Evolutionary conservation across 2,329 filamentous ascomycete species (phyloP).

Genomic region (Madurella fahalii): DNA sequence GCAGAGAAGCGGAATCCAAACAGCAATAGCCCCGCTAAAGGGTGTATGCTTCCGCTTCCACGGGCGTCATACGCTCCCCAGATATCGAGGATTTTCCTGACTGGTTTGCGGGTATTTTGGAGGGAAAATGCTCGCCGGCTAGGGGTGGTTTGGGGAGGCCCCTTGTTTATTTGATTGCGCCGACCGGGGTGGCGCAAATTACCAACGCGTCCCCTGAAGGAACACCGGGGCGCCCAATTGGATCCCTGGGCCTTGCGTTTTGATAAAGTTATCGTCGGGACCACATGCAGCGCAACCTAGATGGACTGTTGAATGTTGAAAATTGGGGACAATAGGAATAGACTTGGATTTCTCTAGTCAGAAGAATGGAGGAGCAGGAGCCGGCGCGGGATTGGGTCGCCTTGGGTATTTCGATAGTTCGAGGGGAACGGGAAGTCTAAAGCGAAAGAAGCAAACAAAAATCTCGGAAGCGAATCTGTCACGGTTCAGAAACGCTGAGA

Average conservation of each 20-base stretch:
- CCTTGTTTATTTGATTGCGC: slow-evolving; percentile 36
- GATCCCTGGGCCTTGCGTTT: slow-evolving; percentile 6
- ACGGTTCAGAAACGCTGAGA: neutral
- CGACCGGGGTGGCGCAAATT: slow-evolving; percentile 35
- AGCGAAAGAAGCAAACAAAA: neutral
- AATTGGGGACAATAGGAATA: neutral
- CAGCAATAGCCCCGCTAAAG: slow-evolving; percentile 17
- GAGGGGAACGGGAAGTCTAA: no score
- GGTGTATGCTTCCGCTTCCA: slow-evolving; percentile 24
- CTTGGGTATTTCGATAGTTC: no score
- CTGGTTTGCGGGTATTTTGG: slow-evolving; percentile 23
- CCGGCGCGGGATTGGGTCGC: no score
- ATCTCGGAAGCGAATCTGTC: neutral
- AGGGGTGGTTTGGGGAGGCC: slow-evolving; percentile 17
- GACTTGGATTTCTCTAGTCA: neutral
- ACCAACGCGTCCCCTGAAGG: slow-evolving; percentile 32
- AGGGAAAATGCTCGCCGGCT: slow-evolving; percentile 18
- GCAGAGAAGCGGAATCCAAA: slow-evolving; percentile 18
- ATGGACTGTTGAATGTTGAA: no score
- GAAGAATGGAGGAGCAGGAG: no score
- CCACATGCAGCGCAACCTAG: neutral
- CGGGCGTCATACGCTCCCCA: slow-evolving; percentile 23
- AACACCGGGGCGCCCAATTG: slow-evolving; percentile 15
- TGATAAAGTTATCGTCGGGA: slow-evolving; percentile 18
- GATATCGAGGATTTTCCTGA: slow-evolving; percentile 16